phyloP scores from a whole-genome alignment of 164 flowering plant genomes.

The Aristolochia fimbriata region DNA sequence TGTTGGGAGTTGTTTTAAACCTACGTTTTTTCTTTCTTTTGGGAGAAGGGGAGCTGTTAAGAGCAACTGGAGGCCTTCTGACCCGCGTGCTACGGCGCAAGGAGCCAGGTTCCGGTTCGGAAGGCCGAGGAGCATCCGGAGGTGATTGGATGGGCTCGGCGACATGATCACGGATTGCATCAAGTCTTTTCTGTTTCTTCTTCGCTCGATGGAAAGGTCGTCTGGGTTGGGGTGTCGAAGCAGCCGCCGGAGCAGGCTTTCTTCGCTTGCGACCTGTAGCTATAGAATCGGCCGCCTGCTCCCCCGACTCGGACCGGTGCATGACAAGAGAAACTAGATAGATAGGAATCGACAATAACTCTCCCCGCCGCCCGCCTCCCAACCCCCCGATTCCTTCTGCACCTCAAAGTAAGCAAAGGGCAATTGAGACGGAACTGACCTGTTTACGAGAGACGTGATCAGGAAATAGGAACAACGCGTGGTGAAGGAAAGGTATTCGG shows the following conservation, averaged over 20 bases:
- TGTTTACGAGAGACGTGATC: background rate
- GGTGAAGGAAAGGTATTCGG: background rate
- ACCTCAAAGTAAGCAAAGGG: background rate
- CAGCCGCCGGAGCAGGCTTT: background rate
- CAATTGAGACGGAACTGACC: conserved; percentile 4
- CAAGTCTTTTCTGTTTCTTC: conserved; percentile 74
- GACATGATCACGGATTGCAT: conserved; percentile 58
- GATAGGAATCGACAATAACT: no score
- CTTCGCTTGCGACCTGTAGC: conserved; percentile 13
- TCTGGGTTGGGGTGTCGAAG: conserved; percentile 2
- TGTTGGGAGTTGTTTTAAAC: conserved; percentile 7
- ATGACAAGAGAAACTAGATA: no score
- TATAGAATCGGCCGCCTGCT: conserved; percentile 18
- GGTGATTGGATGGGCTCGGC: conserved; percentile 13
- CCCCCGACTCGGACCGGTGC: background rate
- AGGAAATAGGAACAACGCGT: background rate
- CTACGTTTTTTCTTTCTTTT: conserved; percentile 29
- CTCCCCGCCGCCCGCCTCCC: background rate
- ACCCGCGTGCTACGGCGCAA: conserved; percentile 72
- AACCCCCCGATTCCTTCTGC: no score
- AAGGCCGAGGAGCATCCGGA: conserved; percentile 12
- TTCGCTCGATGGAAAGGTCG: conserved; percentile 22
- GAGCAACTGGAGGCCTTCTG: conserved; percentile 44
- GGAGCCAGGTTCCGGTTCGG: conserved; percentile 17
- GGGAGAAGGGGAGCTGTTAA: conserved; percentile 64